Conservation (phyloP, 2,329 filamentous ascomycete species). For the Epichloe sibirici region DNA sequence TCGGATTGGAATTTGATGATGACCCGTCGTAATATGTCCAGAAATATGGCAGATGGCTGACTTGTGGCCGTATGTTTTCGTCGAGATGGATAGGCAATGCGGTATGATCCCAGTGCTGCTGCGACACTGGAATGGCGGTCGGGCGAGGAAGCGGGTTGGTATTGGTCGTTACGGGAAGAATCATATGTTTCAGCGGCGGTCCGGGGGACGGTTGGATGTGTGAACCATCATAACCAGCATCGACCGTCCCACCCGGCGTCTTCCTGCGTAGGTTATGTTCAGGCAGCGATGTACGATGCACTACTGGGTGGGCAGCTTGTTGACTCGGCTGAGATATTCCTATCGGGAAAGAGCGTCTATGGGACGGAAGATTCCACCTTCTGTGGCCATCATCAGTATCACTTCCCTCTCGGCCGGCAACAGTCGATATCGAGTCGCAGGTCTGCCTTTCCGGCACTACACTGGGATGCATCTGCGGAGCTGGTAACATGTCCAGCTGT, state of each 20-base stretch:
- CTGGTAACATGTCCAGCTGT: constrained; percentile 32
- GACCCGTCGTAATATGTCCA: background rate
- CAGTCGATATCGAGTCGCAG: constrained; percentile 18
- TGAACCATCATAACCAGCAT: constrained; percentile 82
- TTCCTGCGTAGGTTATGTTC: constrained; percentile 65
- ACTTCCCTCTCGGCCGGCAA: background rate
- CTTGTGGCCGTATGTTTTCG: background rate
- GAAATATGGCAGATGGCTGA: background rate
- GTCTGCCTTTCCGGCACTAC: constrained; percentile 33
- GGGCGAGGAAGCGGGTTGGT: constrained; percentile 10
- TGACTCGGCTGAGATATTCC: constrained; percentile 19
- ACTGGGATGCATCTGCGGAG: constrained; percentile 38
- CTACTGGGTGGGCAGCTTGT: constrained; percentile 7
- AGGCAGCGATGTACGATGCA: constrained; percentile 12
- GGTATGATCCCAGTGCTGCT: constrained; percentile 3
- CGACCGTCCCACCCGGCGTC: constrained; percentile 85
- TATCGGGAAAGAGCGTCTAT: constrained; percentile 20
- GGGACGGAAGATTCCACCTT: constrained; percentile 11
- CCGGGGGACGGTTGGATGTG: constrained; percentile 60
- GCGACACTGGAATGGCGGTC: constrained; percentile 5
- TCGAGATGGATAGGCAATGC: constrained; percentile 2
- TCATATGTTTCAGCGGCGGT: constrained; percentile 71
- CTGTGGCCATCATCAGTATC: constrained; percentile 4
- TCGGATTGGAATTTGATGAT: background rate
- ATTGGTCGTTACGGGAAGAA: constrained; percentile 45